Conservation (phyloP, 2,329 filamentous ascomycete genomes). For the Coleophoma eucalyptorum region DNA sequence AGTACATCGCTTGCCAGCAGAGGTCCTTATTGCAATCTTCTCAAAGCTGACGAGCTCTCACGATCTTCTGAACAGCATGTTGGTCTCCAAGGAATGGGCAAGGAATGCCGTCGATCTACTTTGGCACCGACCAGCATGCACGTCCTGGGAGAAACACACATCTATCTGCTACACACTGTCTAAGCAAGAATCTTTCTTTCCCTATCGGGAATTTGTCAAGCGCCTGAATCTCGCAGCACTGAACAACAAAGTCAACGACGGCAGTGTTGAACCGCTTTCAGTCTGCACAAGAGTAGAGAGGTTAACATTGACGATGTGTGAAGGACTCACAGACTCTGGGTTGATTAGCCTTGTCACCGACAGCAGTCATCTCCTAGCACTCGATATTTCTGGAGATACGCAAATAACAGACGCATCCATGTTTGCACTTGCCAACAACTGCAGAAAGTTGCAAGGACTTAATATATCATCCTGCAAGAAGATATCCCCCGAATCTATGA, state of each 20-base stretch:
- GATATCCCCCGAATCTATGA: constrained; percentile 83
- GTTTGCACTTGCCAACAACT: constrained; percentile 73
- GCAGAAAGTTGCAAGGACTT: constrained; percentile 80
- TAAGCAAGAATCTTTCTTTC: constrained; percentile 73
- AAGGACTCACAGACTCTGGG: constrained; percentile 77
- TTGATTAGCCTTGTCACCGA: constrained; percentile 75
- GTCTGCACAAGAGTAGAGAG: constrained; percentile 90
- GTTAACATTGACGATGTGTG: constrained; percentile 87
- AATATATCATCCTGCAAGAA: constrained; percentile 86
- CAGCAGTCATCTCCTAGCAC: constrained; percentile 76
- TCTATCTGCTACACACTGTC: constrained; percentile 78
- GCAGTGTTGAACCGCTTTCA: constrained; percentile 76
- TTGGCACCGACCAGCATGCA: constrained; percentile 92
- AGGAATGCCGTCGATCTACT: constrained; percentile 87
- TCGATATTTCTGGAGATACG: constrained; percentile 82
- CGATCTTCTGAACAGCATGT: constrained; percentile 84
- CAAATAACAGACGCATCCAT: constrained; percentile 81
- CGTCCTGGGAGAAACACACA: constrained; percentile 76
- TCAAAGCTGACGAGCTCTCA: constrained; percentile 70
- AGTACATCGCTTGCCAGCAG: constrained; percentile 81
- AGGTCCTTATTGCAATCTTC: constrained; percentile 93
- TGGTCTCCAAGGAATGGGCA: constrained; percentile 93
- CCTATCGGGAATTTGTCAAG: constrained; percentile 87
- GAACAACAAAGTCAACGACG: constrained; percentile 74
- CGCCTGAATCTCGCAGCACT: constrained; percentile 85